These are phyloP conservation scores for Pharnaceum exiguum DNA, from an alignment of 148 eudicot species.

Conservation along the genomic window DNA sequence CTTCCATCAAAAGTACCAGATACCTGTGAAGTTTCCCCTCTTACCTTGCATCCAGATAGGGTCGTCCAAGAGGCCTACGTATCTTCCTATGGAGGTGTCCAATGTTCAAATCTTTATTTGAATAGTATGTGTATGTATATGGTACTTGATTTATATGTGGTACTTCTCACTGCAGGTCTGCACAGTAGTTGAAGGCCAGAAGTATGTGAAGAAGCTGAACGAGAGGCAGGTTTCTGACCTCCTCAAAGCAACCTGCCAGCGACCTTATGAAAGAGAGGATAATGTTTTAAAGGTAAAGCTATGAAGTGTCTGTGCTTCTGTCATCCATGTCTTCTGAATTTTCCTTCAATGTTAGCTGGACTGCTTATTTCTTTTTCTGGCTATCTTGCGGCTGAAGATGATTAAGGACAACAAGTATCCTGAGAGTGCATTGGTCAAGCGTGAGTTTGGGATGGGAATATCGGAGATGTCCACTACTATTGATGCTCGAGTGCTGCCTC, in stretches of 20 bases:
- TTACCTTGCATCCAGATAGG: constrained; percentile 77
- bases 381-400: constrained; percentile 37
- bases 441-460: constrained; percentile 67
- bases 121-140: not conserved
- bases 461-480: constrained; percentile 30
- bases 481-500: constrained; percentile 74
- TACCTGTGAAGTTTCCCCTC: constrained; percentile 23
- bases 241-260: constrained; percentile 71
- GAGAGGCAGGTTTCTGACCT: constrained; percentile 63
- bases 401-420: constrained; percentile 37
- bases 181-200: constrained; percentile 50
- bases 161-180: constrained; percentile 35
- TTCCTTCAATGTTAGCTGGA: not conserved
- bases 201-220: constrained; percentile 55
- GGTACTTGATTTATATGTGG: not conserved
- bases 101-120: not conserved
- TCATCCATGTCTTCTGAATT: not conserved
- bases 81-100: constrained; percentile 85
- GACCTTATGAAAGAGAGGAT: constrained; percentile 50
- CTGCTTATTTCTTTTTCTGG: not conserved
- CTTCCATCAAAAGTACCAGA: constrained; percentile 39
- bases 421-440: constrained; percentile 28
- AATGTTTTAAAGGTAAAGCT: constrained; percentile 41
- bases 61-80: constrained; percentile 36
- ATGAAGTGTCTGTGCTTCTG: not conserved